Conservation (phyloP, 208 protist genomes). For the Entamoeba histolytica region DNA sequence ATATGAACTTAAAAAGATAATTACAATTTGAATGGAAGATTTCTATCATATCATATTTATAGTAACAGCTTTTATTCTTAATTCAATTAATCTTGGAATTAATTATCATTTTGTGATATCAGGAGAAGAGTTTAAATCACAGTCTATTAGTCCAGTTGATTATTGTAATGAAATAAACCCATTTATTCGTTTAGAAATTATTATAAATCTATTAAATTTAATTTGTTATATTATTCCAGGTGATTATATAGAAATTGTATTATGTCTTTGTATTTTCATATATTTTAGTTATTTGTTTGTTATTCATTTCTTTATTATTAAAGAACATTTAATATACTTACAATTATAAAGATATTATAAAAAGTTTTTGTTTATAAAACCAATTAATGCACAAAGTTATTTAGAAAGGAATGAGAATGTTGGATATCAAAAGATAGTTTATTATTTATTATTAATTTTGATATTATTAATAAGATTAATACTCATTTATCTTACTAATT, state of each 20-base stretch:
- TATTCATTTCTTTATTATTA: background rate
- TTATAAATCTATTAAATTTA: background rate
- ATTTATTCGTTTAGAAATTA: background rate
- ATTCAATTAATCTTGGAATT: background rate
- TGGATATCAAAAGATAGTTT: background rate
- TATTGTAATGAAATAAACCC: background rate
- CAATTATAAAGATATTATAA: background rate
- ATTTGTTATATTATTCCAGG: background rate
- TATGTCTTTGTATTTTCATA: background rate
- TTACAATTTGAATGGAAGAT: background rate
- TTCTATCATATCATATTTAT: background rate
- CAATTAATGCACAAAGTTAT: background rate
- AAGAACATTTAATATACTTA: background rate
- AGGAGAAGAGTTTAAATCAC: background rate
- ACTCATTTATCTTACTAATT: background rate
- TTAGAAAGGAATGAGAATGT: background rate
- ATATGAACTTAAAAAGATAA: too few relatives aligned
- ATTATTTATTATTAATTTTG: background rate
- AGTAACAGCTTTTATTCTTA: background rate
- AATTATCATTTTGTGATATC: background rate
- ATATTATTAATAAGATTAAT: background rate
- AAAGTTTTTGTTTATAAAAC: background rate
- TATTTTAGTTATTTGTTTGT: background rate
- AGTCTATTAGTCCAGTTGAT: background rate
- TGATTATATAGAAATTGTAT: background rate